phyloP scores from a whole-genome alignment of 164 flowering plant species.

The Vitis riparia region DNA sequence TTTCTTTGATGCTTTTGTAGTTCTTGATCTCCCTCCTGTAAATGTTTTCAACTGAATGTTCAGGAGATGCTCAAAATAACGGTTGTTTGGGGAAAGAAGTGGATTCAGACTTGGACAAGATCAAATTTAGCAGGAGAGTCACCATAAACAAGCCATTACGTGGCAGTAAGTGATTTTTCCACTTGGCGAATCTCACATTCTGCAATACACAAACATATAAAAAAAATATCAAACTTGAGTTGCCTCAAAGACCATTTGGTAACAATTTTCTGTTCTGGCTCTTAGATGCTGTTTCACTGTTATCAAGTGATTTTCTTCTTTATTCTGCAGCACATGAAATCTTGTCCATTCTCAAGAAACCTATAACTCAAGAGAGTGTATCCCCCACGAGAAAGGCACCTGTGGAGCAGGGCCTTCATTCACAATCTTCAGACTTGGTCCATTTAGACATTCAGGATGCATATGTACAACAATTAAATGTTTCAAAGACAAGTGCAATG shows the following conservation, averaged over 20 bases:
- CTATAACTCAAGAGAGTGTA: slow-evolving; percentile 20
- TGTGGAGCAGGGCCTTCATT: slow-evolving; percentile 18
- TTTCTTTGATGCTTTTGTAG: neutral
- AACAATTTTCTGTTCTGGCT: neutral
- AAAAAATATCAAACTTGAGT: neutral
- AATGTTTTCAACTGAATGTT: slow-evolving; percentile 12
- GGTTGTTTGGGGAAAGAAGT: slow-evolving; percentile 15
- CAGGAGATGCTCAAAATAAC: slow-evolving; percentile 30
- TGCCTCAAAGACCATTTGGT: neutral
- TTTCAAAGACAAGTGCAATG: neutral
- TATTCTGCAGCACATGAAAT: slow-evolving; percentile 57
- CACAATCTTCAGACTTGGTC: slow-evolving; percentile 22
- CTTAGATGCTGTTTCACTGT: neutral
- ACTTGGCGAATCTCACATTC: neutral
- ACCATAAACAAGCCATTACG: slow-evolving; percentile 40
- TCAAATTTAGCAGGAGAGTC: slow-evolving; percentile 18
- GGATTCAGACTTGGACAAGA: slow-evolving; percentile 13
- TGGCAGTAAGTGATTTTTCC: slow-evolving; percentile 45
- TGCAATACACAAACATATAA: neutral
- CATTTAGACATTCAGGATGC: slow-evolving; percentile 23
- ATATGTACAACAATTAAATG: slow-evolving; percentile 9
- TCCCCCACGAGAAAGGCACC: slow-evolving; percentile 7
- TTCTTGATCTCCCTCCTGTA: neutral
- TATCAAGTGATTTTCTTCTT: neutral
- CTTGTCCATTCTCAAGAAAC: slow-evolving; percentile 57